Conservation (phyloP, 2,329 filamentous ascomycete species). For the Ceratocystis cubensis region DNA sequence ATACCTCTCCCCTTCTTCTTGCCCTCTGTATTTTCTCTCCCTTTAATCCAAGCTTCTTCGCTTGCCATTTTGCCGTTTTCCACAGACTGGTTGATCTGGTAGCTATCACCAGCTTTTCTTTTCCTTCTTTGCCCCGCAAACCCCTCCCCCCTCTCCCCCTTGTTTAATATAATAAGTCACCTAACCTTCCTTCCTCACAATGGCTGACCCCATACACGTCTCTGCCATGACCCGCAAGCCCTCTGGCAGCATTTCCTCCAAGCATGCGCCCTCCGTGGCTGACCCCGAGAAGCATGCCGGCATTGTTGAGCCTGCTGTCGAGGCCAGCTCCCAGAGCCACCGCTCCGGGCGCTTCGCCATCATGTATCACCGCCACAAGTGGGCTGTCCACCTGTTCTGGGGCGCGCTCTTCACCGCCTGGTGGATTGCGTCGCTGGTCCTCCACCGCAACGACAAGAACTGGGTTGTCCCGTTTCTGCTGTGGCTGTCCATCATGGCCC, state of each 20-base stretch:
- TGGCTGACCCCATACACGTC: conserved; percentile 28
- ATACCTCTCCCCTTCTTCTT: conserved; percentile 26
- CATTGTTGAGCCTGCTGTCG: conserved; percentile 23
- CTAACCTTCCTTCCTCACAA: conserved; percentile 22
- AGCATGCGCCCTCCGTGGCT: conserved; percentile 23
- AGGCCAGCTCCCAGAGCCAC: conserved; percentile 23
- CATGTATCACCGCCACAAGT: conserved; percentile 36
- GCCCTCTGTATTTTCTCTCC: conserved; percentile 27
- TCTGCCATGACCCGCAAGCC: conserved; percentile 22
- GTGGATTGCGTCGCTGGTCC: conserved; percentile 64
- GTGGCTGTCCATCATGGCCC: conserved; percentile 61
- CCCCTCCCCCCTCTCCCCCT: neutral
- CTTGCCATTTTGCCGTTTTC: neutral
- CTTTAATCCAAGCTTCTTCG: neutral
- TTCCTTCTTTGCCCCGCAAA: neutral
- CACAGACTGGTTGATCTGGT: neutral
- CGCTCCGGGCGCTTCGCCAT: conserved; percentile 25
- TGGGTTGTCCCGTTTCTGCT: conserved; percentile 79
- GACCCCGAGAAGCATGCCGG: conserved; percentile 31
- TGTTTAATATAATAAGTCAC: neutral
- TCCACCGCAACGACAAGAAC: conserved; percentile 59
- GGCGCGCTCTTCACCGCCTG: conserved; percentile 42
- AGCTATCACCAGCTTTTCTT: neutral
- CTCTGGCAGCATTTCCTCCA: conserved; percentile 18
- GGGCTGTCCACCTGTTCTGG: conserved; percentile 36